Evolutionary conservation across 345 rosid genomes (phyloP).

Genomic region (Reutealis trisperma): DNA sequence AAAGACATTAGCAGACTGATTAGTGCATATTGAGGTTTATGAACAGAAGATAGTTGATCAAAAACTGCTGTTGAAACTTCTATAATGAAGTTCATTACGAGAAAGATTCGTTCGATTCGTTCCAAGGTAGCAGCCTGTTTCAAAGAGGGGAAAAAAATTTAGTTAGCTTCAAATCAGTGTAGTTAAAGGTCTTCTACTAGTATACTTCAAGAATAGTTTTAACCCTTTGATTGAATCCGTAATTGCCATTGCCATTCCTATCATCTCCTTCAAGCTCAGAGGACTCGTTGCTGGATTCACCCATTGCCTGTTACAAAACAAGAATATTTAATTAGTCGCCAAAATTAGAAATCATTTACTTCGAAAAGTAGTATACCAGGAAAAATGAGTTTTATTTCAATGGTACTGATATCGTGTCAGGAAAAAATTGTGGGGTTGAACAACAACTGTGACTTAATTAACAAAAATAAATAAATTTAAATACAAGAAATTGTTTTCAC

Average conservation of each 20-base stretch:
- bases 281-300: neutral
- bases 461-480: too few species aligned
- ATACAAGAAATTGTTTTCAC: neutral
- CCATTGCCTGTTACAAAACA: neutral
- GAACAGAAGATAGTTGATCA: constrained; percentile 16
- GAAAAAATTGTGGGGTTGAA: too few species aligned
- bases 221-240: neutral
- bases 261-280: neutral
- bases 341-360: too few species aligned
- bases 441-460: too few species aligned
- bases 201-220: neutral
- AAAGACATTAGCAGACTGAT: constrained; percentile 12
- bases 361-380: too few species aligned
- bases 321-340: too few species aligned
- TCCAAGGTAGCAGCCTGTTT: constrained; percentile 7
- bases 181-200: too few species aligned
- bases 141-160: neutral
- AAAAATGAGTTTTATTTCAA: too few species aligned
- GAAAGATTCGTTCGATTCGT: neutral
- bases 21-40: constrained; percentile 2
- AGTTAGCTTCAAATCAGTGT: too few species aligned
- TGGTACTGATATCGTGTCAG: too few species aligned
- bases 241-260: neutral
- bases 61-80: constrained; percentile 14
- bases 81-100: constrained; percentile 7